A percentile compares a stretch with the other conserved stretches of the same genome.
These are phyloP conservation scores for Claviceps monticola DNA, from an alignment of 2,329 filamentous ascomycete genomes.

Conservation along the genomic window DNA sequence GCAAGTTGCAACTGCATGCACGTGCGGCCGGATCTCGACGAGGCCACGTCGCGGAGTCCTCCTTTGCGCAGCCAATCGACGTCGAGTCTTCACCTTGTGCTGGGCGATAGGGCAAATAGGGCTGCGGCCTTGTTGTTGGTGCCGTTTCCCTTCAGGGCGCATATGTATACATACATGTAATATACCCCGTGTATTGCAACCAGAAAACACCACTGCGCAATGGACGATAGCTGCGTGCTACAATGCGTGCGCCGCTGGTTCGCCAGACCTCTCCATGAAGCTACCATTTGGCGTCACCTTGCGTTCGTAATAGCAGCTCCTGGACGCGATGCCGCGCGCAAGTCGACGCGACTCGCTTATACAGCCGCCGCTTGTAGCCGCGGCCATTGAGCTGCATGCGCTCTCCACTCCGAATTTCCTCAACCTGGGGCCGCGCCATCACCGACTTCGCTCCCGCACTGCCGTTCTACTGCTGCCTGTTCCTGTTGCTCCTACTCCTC, in stretches of 20 bases:
- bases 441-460: constrained; percentile 2
- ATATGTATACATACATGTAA: too few species aligned
- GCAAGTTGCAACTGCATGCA: too few species aligned
- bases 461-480: too few species aligned
- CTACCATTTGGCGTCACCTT: too few species aligned
- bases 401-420: constrained; percentile 1
- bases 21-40: too few species aligned
- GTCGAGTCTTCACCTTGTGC: constrained; percentile 3
- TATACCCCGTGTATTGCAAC: too few species aligned
- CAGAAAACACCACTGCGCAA: too few species aligned
- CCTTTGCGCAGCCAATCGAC: constrained; percentile 14
- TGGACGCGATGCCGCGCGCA: neutral
- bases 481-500: neutral
- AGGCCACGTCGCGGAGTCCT: too few species aligned
- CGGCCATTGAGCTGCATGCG: neutral
- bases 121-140: constrained; percentile 4
- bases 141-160: neutral
- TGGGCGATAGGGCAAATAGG: constrained; percentile 10
- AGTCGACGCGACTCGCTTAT: neutral
- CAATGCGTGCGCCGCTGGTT: too few species aligned
- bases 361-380: neutral
- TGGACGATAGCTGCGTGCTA: too few species aligned
- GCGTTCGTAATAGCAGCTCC: too few species aligned
- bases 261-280: too few species aligned
- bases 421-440: neutral